These are phyloP conservation scores for Suzukiozyma palmioleophila DNA, from an alignment of 1,139 yeast species.

Conservation along the genomic window DNA sequence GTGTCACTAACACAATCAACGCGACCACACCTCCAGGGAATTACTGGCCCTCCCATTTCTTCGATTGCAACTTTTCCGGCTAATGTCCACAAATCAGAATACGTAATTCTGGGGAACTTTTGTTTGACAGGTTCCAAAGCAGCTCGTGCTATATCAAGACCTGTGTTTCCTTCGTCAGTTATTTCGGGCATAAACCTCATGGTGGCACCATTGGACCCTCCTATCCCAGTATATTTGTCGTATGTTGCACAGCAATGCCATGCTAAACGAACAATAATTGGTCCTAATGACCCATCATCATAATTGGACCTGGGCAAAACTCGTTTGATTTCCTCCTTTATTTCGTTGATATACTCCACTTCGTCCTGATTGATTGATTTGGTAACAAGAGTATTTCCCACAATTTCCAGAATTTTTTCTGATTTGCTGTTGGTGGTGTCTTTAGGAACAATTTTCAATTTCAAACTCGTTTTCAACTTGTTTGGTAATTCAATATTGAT, in stretches of 20 bases:
- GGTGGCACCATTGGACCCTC: slow-evolving; percentile 68
- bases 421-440: neutral
- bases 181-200: slow-evolving; percentile 53
- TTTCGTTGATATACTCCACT: slow-evolving; percentile 10
- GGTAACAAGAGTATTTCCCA: neutral
- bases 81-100: slow-evolving; percentile 64
- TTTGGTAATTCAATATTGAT: slow-evolving; percentile 10
- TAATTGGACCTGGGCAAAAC: slow-evolving; percentile 18
- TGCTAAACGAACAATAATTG: slow-evolving; percentile 58
- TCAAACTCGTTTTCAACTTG: slow-evolving; percentile 7
- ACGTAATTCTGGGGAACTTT: slow-evolving; percentile 54
- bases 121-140: slow-evolving; percentile 55
- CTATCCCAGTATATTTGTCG: slow-evolving; percentile 49
- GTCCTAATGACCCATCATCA: slow-evolving; percentile 68
- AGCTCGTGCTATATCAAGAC: slow-evolving; percentile 52
- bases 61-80: slow-evolving; percentile 62
- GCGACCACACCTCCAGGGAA: slow-evolving; percentile 60
- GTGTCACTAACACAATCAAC: slow-evolving; percentile 49
- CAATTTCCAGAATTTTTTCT: neutral
- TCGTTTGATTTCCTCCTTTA: slow-evolving; percentile 13
- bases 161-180: slow-evolving; percentile 53
- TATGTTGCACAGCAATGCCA: slow-evolving; percentile 74
- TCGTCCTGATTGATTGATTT: slow-evolving; percentile 9
- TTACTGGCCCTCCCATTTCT: slow-evolving; percentile 56
- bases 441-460: slow-evolving; percentile 7